Base-by-base conservation (phyloP, 192 early-diverging fungal genomes). In the Borealophlyctis nickersoniae region DNA sequence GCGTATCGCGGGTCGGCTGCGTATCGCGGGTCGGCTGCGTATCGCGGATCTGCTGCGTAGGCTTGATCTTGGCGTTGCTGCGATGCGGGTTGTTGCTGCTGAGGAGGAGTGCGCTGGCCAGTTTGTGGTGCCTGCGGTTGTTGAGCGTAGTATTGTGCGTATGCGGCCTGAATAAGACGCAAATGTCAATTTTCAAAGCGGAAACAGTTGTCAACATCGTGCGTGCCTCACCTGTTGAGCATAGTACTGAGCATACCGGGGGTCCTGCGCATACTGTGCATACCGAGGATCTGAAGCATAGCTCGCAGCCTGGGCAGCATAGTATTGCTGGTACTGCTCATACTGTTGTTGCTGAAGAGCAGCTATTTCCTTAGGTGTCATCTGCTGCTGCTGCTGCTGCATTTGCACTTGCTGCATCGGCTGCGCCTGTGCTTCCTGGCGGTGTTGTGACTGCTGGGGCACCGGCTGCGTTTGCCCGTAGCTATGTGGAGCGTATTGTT, bases 1-100 rank as follows among this genome's bases (percentile, higher is more conserved):
- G 26, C 51, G 48, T 68, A 71, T 24, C 69, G 52, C 5, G 69
- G 69, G 51, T 71, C 69, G 24, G 27, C 35, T n/a, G 63, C 58
- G 29, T 65, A 53, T 19, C 58, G 63, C 27, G 36, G 58, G 3
- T 19, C 55, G 28, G 23, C 23, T 19, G n/a, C n/a, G 23, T n/a
- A 29, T n/a, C 45, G 58, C 30, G 29, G n/a, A n/a, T 60, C 14
- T 32, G 26, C 33, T 36, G 28, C 19, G 33, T 49, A 49, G 16
- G 58, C 33, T 60, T 52, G 60, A 27, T 52, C 48, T 22, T n/a
- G 22, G 22, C 52, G 30, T 52, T 52, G 39, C 60, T 59, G 30
- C 3, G 35, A 36, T 22, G 36, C 33, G 45, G 35, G 36, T 35
- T 59, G 57, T 3, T 3, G 54, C 54, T 27, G 54, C 26, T 3